Conservation (phyloP, 768 basidiomycete species). For the Kwoniella dejecticola region DNA sequence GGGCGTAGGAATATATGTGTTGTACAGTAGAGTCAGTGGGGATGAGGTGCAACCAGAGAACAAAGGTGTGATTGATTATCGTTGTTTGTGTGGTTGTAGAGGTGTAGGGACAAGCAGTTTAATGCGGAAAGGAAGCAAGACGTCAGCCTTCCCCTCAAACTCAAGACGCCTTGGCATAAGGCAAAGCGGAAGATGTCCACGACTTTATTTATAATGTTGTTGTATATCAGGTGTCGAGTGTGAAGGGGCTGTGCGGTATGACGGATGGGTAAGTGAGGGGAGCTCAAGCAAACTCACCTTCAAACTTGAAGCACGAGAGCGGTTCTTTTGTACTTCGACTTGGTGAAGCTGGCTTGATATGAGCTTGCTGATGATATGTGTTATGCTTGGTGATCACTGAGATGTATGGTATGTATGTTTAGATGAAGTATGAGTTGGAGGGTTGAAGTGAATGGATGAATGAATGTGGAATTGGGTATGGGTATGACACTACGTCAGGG, state of each 20-base stretch:
- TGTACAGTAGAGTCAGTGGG: background rate
- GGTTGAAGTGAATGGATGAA: background rate
- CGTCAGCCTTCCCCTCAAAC: conserved; percentile 12
- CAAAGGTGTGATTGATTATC: conserved; percentile 1
- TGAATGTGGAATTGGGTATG: background rate
- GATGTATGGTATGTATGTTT: background rate
- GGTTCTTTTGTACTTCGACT: background rate
- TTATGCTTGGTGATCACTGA: background rate
- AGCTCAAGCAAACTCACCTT: conserved; percentile 3
- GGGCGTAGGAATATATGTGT: no score
- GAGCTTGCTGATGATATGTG: background rate
- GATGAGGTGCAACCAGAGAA: background rate
- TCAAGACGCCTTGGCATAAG: no score
- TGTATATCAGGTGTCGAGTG: background rate
- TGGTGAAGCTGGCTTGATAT: background rate
- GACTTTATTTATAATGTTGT: no score
- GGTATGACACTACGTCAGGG: conserved; percentile 3
- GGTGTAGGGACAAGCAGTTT: background rate
- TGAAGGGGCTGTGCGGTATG: conserved; percentile 4
- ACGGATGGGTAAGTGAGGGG: background rate
- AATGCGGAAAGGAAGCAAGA: conserved; percentile 15
- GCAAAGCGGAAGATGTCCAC: no score
- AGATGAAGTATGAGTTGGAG: background rate
- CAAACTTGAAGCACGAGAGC: background rate
- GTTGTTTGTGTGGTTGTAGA: background rate